Evolutionary conservation across 441 rosid genomes (phyloP).

Genomic region (Populus trichocarpa): DNA sequence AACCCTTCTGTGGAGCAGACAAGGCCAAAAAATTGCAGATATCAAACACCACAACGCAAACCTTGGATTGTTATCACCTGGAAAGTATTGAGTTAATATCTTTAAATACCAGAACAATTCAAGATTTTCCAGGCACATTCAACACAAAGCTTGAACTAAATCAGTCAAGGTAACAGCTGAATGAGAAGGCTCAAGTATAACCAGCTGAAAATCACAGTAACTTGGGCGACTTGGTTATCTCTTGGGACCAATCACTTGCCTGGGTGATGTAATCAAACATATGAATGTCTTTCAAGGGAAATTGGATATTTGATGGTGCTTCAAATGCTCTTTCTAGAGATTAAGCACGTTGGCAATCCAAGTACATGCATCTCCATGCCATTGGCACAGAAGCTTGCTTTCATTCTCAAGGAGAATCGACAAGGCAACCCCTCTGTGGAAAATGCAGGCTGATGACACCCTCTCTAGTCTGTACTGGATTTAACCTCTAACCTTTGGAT

Average conservation of each 20-base stretch:
- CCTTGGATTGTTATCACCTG: not conserved
- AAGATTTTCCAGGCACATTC: no score
- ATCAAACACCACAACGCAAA: not conserved
- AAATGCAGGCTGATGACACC: not conserved
- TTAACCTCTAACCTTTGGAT: not conserved
- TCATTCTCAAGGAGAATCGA: not conserved
- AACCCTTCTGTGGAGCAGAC: not conserved
- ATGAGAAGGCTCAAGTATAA: not conserved
- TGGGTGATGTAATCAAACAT: not conserved
- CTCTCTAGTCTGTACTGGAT: not conserved
- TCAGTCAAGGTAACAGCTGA: not conserved
- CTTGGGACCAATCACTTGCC: not conserved
- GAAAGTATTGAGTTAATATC: no score
- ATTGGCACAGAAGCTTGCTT: not conserved
- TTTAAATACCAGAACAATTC: no score
- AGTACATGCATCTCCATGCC: not conserved
- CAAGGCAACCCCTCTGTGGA: not conserved
- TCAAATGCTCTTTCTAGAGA: not conserved
- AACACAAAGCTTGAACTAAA: no score
- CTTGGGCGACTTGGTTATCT: not conserved
- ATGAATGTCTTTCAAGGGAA: not conserved
- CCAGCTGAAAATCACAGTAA: not conserved
- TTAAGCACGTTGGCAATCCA: slow-evolving; percentile 1
- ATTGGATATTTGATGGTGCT: not conserved
- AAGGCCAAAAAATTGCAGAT: not conserved